Conservation (phyloP, 1,284 basidiomycete species). For the Tetrapyrgos nigripes region DNA sequence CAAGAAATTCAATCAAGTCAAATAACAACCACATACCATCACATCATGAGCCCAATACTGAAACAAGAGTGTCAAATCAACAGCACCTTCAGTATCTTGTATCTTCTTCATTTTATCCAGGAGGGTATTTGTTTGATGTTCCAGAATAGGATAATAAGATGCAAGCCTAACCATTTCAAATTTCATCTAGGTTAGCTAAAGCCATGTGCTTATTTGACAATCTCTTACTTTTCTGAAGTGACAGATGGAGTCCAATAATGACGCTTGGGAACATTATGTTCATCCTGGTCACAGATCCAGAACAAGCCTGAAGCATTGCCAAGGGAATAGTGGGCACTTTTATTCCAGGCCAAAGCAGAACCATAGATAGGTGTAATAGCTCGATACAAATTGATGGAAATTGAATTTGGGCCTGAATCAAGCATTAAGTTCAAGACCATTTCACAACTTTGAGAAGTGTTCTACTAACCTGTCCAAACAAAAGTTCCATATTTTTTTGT, state of each 20-base stretch:
- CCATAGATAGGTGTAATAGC: neutral
- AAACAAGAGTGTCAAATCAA: neutral
- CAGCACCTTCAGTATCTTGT: neutral
- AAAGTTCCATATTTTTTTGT: neutral
- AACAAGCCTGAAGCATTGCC: neutral
- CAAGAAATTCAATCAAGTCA: neutral
- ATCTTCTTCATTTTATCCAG: neutral
- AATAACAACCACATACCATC: neutral
- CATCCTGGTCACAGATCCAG: neutral
- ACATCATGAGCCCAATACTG: neutral
- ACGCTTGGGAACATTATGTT: neutral
- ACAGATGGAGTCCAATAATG: neutral
- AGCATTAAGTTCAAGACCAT: neutral
- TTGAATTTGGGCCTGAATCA: neutral
- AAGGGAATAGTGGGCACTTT: neutral
- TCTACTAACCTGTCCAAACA: neutral
- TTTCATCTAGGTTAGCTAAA: too few species aligned
- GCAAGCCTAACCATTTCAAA: neutral
- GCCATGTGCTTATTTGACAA: too few species aligned
- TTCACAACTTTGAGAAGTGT: neutral
- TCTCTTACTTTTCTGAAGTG: neutral
- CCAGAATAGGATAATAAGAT: neutral
- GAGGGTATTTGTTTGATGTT: neutral
- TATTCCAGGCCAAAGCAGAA: neutral
- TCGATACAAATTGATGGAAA: neutral